Base-by-base conservation (phyloP, 306 rosid species). In the Inga oerstediana region DNA sequence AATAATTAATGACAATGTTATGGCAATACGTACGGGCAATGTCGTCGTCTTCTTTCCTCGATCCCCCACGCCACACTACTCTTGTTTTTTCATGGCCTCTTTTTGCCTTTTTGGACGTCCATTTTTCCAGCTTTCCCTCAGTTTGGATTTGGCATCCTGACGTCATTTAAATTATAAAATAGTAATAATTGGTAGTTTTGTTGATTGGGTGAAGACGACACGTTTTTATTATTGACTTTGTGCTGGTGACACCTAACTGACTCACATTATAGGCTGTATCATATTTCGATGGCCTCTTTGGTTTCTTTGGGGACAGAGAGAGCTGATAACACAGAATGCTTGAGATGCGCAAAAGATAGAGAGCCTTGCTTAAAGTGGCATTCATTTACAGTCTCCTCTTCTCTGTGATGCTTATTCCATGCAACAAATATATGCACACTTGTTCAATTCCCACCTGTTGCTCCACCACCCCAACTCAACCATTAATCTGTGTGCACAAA, bases 211-310 rank as follows among this genome's bases (percentile, higher is more conserved):
- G 24, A 81, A 71, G 92, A 84, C 89, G 17, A 45, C 65, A 58
- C 62, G 70, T 6, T 58, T 66, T 32, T 44, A 32, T 72, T 87
- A 68, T 87, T 88, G 89, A 87, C 92, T 73, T 34, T 32, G 34
- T 32, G 3, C 34, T 34, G 44, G 51, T 41, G 45, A 76, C 87
- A 92, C 86, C 85, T 80, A 45, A 71, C n/a, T 45, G 67, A 49
- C 51, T 80, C 46, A 74, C 74, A 48, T 74, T 3, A 17, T 35
- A 72, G 76, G 56, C 64, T 70, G 44, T 7, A 32, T 37, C 17
- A 59, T 72, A 58, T 35, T 72, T 81, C 71, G 51, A 27, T 27
- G 51, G 46, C 32, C 27, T 39, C 74, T 69, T 70, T 32, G 22
- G 45, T 8, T 58, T 58, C 13, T n/a, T 7, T 58, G 30, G n/a